Percentiles rank a stretch among this genome's conserved stretches.
phyloP scores from a whole-genome alignment of 768 basidiomycete genomes.

The Tephrocybe rancida region DNA sequence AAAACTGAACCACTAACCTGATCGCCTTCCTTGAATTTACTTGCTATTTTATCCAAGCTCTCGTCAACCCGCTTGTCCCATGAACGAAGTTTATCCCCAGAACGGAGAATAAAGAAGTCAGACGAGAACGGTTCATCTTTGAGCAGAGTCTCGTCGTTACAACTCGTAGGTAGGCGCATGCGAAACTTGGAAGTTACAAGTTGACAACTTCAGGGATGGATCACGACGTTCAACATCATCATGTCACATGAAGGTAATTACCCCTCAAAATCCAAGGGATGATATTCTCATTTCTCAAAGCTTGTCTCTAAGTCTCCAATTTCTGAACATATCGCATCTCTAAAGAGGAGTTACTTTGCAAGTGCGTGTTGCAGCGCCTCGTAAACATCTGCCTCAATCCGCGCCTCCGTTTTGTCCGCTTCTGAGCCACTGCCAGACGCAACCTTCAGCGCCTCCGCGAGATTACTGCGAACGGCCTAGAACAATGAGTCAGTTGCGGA shows the following conservation, averaged over 20 bases:
- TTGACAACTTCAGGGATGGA: not conserved
- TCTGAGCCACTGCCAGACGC: conserved; percentile 84
- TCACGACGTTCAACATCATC: not conserved
- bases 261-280: not conserved
- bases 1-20: not conserved
- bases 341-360: conserved; percentile 23
- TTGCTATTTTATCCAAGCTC: conserved; percentile 5
- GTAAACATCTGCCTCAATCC: conserved; percentile 94
- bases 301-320: not conserved
- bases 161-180: conserved; percentile 23
- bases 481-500: not conserved
- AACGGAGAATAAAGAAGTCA: conserved; percentile 6
- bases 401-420: conserved; percentile 91
- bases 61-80: not conserved
- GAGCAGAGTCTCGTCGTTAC: conserved; percentile 26
- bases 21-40: not conserved
- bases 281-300: not conserved
- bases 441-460: conserved; percentile 87
- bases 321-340: not conserved
- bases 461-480: conserved; percentile 87
- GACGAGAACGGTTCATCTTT: conserved; percentile 18
- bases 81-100: not conserved
- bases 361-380: conserved; percentile 93
- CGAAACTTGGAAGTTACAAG: not conserved
- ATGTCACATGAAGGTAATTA: not conserved